These are phyloP conservation scores for Platanus orientalis DNA, from an alignment of 164 flowering plant species.

Conservation along the genomic window DNA sequence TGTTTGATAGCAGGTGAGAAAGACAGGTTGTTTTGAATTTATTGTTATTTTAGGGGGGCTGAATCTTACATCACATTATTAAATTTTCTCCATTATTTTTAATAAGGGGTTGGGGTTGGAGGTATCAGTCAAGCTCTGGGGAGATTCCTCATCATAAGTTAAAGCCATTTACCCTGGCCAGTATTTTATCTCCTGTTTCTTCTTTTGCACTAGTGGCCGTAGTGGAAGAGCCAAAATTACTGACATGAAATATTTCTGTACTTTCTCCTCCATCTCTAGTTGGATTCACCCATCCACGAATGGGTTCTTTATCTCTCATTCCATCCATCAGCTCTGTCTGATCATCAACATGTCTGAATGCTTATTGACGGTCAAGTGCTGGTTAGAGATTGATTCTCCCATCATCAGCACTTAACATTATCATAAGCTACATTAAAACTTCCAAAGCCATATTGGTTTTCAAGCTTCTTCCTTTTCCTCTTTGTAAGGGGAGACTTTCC, in stretches of 20 bases:
- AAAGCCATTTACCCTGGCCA: constrained; percentile 2
- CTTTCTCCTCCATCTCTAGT: background rate
- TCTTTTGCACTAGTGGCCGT: background rate
- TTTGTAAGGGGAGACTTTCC: background rate
- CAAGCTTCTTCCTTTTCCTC: background rate
- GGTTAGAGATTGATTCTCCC: background rate
- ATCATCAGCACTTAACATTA: background rate
- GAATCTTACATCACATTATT: background rate
- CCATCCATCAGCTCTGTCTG: too few species aligned
- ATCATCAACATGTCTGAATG: background rate
- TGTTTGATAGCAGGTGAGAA: background rate
- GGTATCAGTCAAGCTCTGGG: constrained; percentile 11
- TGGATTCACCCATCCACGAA: background rate
- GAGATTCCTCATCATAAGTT: constrained; percentile 17
- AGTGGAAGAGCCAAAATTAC: constrained; percentile 6
- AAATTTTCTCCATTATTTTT: background rate
- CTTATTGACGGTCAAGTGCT: background rate
- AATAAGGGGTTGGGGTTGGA: background rate
- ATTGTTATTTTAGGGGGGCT: background rate
- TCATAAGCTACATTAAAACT: background rate
- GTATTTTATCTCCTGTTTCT: background rate
- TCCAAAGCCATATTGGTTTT: background rate
- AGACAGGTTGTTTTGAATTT: constrained; percentile 1
- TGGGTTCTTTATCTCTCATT: background rate
- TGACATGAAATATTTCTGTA: background rate